Evolutionary conservation across 2,329 filamentous ascomycete species (phyloP), one percentile per base, ranked within the genome.

Genomic region (Trichoderma oligosporum): DNA sequence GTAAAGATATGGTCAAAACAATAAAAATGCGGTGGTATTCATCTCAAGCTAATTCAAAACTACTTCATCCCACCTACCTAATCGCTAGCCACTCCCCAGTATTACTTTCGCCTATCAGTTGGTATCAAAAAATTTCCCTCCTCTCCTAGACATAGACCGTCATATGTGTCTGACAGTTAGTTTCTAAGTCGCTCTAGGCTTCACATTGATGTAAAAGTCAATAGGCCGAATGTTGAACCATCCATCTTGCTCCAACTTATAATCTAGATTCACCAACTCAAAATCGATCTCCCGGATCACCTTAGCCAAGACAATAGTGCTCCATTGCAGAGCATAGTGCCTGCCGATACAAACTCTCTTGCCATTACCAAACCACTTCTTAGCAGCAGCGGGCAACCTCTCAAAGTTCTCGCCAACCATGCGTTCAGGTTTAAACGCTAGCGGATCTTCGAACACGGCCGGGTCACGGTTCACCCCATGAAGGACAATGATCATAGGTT

Each of bases 211-310:
- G 18, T 66, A 62, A 39, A 82, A 77, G 12, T 71, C 74, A 41
- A 78, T 65, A 0, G 80, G 81, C 61, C 78, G 68, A 4, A 80
- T 64, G 49, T 80, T 81, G 61, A 82, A 83, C 74, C 80, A 75
- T 12, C 81, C 74, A 62, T 83, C 72, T 68, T 76, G 70, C 55
- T 72, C 69, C 54, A 78, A 54, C 63, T 71, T 62, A 47, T 78
- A 80, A 0, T 56, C 63, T 3, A 68, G 64, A 45, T 78, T 70
- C 12, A 61, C 74, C 59, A 71, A 64, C 63, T 76, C 75, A 60
- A 81, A 78, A 47, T 80, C 76, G 1, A 80, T 58, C 49, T 76
- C 73, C 56, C 66, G 65, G 53, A 81, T 69, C 62, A 81, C 62
- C 68, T 68, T 74, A 4, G 75, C 70, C 64, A 76, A 61, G 2